Evolutionary conservation across 805 yeast genomes (phyloP), one percentile per base, ranked within the genome.

Genomic region (Schwanniomyces vanrijiae): DNA sequence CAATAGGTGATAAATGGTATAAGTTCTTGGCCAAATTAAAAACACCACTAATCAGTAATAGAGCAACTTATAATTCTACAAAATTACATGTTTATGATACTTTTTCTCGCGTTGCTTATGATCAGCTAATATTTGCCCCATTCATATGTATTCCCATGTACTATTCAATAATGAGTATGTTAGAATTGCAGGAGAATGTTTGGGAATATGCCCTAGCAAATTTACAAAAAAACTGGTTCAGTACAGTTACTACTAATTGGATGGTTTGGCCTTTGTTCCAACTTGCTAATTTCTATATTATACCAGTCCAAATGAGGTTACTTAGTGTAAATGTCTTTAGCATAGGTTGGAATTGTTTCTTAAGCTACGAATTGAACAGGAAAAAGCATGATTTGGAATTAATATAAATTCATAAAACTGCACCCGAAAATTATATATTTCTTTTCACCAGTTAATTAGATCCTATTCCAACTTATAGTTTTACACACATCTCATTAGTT

Each of bases 181-280:
- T 91, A 73, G 94, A 89, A 59, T 46, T 52, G 18, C 42, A 47
- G n/a, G 76, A 78, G 11, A 69, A 76, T 41, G 59, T 77, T 0
- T 33, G 66, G 3, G 61, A 62, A 0, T 71, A 70, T 19, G 70
- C 83, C 13, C 59, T 62, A 44, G 41, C 53, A 4, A 83, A 79
- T 52, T 56, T 85, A 20, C 40, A 65, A 2, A 66, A 71, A 13
- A 81, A 83, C 49, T 82, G 82, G 80, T 68, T 82, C 83, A 75
- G 77, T 3, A 90, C 96, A 0, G 65, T 91, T 37, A 62, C 72
- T 28, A 75, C 87, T 14, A 91, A 90, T 63, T 90, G 96, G 91
- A 60, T 75, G 43, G 86, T 92, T 10, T 94, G 98, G 99, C 98
- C 98, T 0, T 65, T 81, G 0, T 87, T 94, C 52, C 98, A 94